Conservation (phyloP, 2,329 filamentous ascomycete species). For the Claviceps paspali region DNA sequence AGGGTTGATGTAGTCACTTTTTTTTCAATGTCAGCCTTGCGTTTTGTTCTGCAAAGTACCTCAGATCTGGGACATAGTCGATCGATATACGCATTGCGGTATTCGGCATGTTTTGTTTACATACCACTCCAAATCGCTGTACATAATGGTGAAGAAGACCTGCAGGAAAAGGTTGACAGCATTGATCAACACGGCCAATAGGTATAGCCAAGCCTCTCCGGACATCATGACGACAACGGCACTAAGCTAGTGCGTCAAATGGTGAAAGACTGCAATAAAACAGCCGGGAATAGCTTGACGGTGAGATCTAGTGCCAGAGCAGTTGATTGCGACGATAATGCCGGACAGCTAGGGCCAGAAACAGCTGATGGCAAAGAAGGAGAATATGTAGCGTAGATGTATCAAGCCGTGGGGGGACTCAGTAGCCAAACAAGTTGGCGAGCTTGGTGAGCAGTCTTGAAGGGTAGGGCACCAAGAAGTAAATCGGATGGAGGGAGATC, state of each 20-base stretch:
- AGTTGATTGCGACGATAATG: not conserved
- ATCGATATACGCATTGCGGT: not conserved
- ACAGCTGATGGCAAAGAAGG: not conserved
- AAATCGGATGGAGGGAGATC: not conserved
- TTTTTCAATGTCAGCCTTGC: slow-evolving; percentile 5
- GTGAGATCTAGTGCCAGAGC: not conserved
- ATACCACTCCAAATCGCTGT: slow-evolving; percentile 97
- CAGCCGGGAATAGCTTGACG: not conserved
- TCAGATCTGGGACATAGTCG: not conserved
- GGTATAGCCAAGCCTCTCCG: slow-evolving; percentile 95
- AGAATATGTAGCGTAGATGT: not conserved
- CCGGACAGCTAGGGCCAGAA: not conserved
- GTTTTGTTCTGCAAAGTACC: not conserved
- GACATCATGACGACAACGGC: slow-evolving; percentile 47
- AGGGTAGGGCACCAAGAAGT: not conserved
- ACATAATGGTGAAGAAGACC: slow-evolving; percentile 99
- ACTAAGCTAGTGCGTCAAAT: not conserved
- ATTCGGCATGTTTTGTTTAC: slow-evolving; percentile 21
- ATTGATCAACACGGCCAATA: slow-evolving; percentile 96
- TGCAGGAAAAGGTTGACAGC: slow-evolving; percentile 99
- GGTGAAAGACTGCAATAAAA: not conserved
- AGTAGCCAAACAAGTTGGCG: not conserved
- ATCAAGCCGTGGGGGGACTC: not conserved
- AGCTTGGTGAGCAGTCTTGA: not conserved
- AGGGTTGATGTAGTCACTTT: slow-evolving; percentile 97